Evolutionary conservation across 2,329 filamentous ascomycete genomes (phyloP), one percentile per base, ranked within the genome.

Genomic region (Diaporthe ilicicola): DNA sequence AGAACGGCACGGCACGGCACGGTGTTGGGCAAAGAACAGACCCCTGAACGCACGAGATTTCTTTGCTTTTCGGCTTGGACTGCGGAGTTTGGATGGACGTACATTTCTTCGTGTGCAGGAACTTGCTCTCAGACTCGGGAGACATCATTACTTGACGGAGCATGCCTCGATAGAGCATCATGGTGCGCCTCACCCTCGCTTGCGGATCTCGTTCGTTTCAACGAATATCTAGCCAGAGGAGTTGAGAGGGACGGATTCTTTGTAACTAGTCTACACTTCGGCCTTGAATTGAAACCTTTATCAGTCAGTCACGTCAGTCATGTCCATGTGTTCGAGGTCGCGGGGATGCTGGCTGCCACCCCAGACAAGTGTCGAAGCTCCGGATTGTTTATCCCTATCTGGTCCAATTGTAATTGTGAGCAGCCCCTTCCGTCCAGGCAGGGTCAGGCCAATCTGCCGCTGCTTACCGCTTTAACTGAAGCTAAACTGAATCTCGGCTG

Each of bases 1-100:
- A 6, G 44, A 37, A 50, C 29, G 22, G 27, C 34, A 50, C 51
- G 55, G 46, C 34, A 50, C 51, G 55, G 46, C 37, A 39, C 29
- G 44, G 48, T 42, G 42, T 64, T 46, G 68, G 66, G 65, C 71
- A 70, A 70, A 68, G 71, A 59, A 37, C 34, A 54, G 34, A 32
- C 24, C 55, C 61, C 39, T 59, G 68, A 37, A 70, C 46, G 48
- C 27, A 67, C 50, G 56, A 67, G 51, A 55, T 59, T 55, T 54
- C 62, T 51, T 66, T 68, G 46, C 56, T 66, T 39, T 65, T 72
- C 29, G 69, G 65, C 65, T 73, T 64, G 69, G 71, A 71, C 54
- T 50, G 66, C 39, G 64, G 71, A 71, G 64, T 73, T 73, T 69
- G 65, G 69, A 53, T 71, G 59, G 42, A 29, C 44, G 51, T 51